These are phyloP conservation scores for Phlebiopsis gigantea DNA, from an alignment of 768 basidiomycete species.

Conservation along the genomic window DNA sequence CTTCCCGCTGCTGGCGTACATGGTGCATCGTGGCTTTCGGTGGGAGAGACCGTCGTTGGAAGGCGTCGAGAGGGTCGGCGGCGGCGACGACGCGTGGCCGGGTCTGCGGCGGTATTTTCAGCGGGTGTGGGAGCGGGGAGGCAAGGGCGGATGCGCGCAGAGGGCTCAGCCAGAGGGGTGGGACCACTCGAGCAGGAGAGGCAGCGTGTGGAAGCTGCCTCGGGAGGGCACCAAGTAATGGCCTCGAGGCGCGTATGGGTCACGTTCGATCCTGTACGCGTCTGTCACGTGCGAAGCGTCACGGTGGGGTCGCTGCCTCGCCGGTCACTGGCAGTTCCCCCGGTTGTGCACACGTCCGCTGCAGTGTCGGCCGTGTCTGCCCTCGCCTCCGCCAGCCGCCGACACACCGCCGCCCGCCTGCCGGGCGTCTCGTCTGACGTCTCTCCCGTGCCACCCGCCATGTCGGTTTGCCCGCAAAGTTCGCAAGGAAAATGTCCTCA, in stretches of 20 bases:
- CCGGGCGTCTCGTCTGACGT: no score
- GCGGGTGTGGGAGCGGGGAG: neutral
- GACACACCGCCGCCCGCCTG: no score
- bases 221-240: neutral
- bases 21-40: neutral
- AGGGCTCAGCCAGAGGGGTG: neutral
- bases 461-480: no score
- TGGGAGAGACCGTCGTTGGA: neutral
- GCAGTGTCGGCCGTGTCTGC: no score
- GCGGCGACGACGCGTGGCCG: neutral
- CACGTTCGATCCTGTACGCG: slow-evolving; percentile 1
- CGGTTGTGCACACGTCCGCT: neutral
- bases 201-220: neutral
- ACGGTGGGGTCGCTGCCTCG: neutral
- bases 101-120: neutral
- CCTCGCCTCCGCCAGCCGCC: no score
- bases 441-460: no score
- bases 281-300: slow-evolving; percentile 5
- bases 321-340: neutral
- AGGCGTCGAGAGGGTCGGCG: neutral
- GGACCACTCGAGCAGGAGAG: neutral
- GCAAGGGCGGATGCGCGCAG: neutral
- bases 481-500: neutral
- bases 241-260: slow-evolving; percentile 5
- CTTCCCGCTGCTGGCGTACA: neutral